phyloP scores from a whole-genome alignment of 805 yeast species.

The Myxozyma udenii region DNA sequence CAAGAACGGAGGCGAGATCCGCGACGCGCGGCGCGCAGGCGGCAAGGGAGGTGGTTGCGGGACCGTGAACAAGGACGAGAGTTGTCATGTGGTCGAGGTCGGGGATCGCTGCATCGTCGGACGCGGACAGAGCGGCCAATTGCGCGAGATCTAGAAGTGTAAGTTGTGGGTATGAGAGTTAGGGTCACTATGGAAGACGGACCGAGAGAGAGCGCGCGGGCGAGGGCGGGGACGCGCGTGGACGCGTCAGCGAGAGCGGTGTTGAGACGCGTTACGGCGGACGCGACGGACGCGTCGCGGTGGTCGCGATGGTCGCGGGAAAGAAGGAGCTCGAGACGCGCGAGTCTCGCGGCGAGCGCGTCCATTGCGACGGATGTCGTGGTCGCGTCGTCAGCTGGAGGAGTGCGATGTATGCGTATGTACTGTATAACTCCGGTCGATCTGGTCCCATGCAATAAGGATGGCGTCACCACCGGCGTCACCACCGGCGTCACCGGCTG shows the following conservation, averaged over 20 bases:
- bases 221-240: slow-evolving; percentile 1
- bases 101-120: background rate
- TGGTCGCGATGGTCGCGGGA: too few relatives aligned
- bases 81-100: background rate
- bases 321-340: slow-evolving; percentile 12
- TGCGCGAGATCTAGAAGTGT: too few relatives aligned
- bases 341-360: slow-evolving; percentile 12
- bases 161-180: too few relatives aligned
- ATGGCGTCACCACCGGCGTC: background rate
- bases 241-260: slow-evolving; percentile 1
- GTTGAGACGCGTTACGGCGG: slow-evolving; percentile 1
- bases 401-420: too few relatives aligned
- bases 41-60: slow-evolving; percentile 10
- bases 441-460: too few relatives aligned
- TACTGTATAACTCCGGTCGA: too few relatives aligned
- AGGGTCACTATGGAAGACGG: slow-evolving; percentile 2
- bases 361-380: too few relatives aligned
- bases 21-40: slow-evolving; percentile 4
- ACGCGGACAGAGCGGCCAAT: background rate
- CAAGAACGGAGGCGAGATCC: slow-evolving; percentile 6
- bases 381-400: too few relatives aligned
- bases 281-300: slow-evolving; percentile 1
- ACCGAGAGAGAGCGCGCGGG: slow-evolving; percentile 4
- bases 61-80: slow-evolving; percentile 18
- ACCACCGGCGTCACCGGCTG: background rate